Percentiles rank a stretch among this genome's conserved stretches.
These are phyloP conservation scores for Sugiyamaella grinbergsii DNA, from an alignment of 1,139 yeast species.

Conservation along the genomic window DNA sequence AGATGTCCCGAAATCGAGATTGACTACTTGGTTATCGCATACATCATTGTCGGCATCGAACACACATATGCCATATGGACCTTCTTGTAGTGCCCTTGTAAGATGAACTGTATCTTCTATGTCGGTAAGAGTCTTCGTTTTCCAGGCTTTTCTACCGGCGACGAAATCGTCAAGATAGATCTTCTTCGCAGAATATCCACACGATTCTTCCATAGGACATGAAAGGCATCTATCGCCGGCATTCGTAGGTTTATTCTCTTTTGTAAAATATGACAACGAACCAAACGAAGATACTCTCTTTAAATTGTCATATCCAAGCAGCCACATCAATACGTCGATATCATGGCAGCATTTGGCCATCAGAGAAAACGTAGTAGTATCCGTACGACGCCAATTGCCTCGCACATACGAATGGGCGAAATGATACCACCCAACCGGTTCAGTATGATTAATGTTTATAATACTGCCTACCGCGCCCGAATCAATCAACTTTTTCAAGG, in stretches of 20 bases:
- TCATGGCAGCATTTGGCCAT: constrained; percentile 40
- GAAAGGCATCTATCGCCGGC: constrained; percentile 33
- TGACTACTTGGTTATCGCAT: constrained; percentile 36
- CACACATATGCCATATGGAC: constrained; percentile 36
- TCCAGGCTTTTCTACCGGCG: constrained; percentile 29
- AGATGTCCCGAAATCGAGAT: constrained; percentile 33
- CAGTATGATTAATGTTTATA: constrained; percentile 37
- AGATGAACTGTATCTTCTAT: constrained; percentile 34
- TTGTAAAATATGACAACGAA: constrained; percentile 31
- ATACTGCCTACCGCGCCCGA: constrained; percentile 34
- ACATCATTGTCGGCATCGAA: constrained; percentile 36
- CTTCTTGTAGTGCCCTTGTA: constrained; percentile 30
- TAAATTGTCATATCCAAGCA: constrained; percentile 33
- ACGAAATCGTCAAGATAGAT: constrained; percentile 32
- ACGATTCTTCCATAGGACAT: constrained; percentile 31
- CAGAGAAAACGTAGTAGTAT: constrained; percentile 34
- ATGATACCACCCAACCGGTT: constrained; percentile 39
- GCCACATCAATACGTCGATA: constrained; percentile 36
- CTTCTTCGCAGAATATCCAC: constrained; percentile 36
- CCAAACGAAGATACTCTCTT: constrained; percentile 35
- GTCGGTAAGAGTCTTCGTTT: constrained; percentile 31
- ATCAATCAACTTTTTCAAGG: constrained; percentile 32
- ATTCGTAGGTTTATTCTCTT: constrained; percentile 33
- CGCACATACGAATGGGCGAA: constrained; percentile 41
- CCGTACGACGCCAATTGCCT: constrained; percentile 36